Evolutionary conservation across 2,329 filamentous ascomycete genomes (phyloP), one percentile per base, ranked within the genome.

Genomic region (Didymella arachidicola): DNA sequence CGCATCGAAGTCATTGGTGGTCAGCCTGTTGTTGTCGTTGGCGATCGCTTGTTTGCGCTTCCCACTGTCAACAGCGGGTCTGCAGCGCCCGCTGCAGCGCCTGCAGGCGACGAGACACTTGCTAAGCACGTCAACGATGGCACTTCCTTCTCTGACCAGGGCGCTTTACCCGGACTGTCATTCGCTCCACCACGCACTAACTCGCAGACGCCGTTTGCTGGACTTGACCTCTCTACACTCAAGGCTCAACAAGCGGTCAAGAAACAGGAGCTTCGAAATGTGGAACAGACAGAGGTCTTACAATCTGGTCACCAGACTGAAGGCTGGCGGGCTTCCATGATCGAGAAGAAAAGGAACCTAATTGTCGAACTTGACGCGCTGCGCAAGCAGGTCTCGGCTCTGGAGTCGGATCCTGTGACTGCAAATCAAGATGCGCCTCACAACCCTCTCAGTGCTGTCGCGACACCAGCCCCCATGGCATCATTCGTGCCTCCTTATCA

Each of bases 241-340:
- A 72, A 65, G 52, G 42, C 67, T 19, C 69, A 72, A 48, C 72
- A 76, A 30, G 58, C 62, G 1, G 38, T 68, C 43, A 75, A 72
- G 64, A 75, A 71, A 53, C 68, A 73, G 41, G 72, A 75, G 60
- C 73, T 76, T 42, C 70, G 72, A 7, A 66, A 61, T 7, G 68
- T 78, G 4, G 74, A 78, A 54, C 74, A 77, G 57, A 72, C 72
- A 14, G 74, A 77, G 45, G 72, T 77, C 0, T 55, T 77, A 11
- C 72, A 77, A 59, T 65, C 72, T 8, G 62, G 66, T 30, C 67
- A 72, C 14, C 70, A 77, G 44, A 69, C 59, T n/a, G 68, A 73
- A 10, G 60, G 62, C 10, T 77, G 74, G 72, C 72, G 75, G 45
- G 60, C 64, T 6, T 54, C 55, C 18, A 73, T 76, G 57, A 76